Evolutionary conservation across 805 yeast species (phyloP).

Genomic region (Pichia exigua): DNA sequence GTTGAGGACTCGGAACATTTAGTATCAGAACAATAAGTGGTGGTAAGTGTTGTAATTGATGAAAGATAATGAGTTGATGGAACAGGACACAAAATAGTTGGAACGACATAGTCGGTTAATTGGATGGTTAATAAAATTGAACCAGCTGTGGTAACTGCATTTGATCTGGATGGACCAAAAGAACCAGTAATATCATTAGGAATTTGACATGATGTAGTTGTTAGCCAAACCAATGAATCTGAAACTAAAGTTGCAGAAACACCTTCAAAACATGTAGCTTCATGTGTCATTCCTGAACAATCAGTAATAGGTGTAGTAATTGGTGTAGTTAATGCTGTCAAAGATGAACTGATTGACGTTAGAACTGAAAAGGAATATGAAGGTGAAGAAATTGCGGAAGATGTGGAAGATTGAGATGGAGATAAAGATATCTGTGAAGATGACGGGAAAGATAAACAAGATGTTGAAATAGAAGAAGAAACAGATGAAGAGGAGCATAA

Average conservation of each 20-base stretch:
- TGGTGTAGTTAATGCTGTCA: not conserved
- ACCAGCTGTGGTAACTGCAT: not conserved
- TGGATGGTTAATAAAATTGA: not conserved
- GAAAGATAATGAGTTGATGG: not conserved
- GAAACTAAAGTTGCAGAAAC: slow-evolving; percentile 5
- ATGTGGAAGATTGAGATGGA: not conserved
- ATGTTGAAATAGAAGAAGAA: not conserved
- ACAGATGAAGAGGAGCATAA: too few relatives aligned
- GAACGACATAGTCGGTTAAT: slow-evolving; percentile 2
- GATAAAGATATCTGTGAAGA: not conserved
- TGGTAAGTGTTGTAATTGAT: not conserved
- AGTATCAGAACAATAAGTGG: not conserved
- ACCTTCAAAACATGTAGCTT: slow-evolving; percentile 8
- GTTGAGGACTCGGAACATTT: slow-evolving; percentile 3
- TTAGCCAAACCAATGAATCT: slow-evolving; percentile 5
- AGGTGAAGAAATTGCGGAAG: not conserved
- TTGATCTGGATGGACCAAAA: slow-evolving; percentile 5
- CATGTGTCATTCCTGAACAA: not conserved
- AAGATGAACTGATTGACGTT: not conserved
- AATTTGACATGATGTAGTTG: slow-evolving; percentile 7
- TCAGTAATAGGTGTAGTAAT: not conserved
- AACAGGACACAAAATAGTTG: slow-evolving; percentile 4
- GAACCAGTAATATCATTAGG: slow-evolving; percentile 7
- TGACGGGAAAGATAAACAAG: not conserved
- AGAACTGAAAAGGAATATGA: not conserved